phyloP scores from a whole-genome alignment of 371 early-diverging fungal genomes.

The Mucor saturninus region DNA sequence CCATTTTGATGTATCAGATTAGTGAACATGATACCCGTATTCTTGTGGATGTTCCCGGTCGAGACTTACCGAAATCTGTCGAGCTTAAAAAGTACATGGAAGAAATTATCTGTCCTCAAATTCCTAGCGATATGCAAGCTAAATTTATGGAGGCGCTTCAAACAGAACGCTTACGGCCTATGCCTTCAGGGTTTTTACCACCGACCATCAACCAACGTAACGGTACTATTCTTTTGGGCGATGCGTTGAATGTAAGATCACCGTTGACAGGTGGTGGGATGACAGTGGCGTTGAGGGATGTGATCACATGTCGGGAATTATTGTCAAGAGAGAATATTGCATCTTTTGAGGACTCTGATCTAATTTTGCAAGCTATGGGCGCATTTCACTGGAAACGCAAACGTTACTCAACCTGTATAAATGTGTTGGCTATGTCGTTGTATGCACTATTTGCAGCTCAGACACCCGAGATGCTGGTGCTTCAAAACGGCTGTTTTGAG shows the following conservation, averaged over 20 bases:
- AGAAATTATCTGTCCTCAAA: conserved; percentile 64
- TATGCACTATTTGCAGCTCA: conserved; percentile 81
- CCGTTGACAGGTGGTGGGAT: conserved; percentile 96
- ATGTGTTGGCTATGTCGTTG: conserved; percentile 89
- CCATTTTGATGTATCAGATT: conserved; percentile 95
- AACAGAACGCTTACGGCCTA: conserved; percentile 77
- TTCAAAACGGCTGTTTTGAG: conserved; percentile 87
- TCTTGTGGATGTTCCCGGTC: conserved; percentile 90
- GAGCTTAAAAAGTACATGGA: conserved; percentile 70
- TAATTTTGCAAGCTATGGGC: conserved; percentile 64
- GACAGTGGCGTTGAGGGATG: conserved; percentile 94
- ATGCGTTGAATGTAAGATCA: conserved; percentile 94
- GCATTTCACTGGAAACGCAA: conserved; percentile 83
- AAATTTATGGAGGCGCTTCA: conserved; percentile 75
- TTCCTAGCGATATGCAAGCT: conserved; percentile 69
- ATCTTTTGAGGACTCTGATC: conserved; percentile 54
- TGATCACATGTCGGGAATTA: conserved; percentile 66
- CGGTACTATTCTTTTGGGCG: conserved; percentile 88
- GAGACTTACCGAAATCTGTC: conserved; percentile 74
- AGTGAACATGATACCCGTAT: conserved; percentile 88
- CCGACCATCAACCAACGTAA: conserved; percentile 67
- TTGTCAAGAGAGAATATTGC: conserved; percentile 58
- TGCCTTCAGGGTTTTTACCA: conserved; percentile 90
- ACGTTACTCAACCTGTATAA: conserved; percentile 75
- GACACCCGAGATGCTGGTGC: conserved; percentile 51